Conservation (phyloP, 2,329 filamentous ascomycete species). For the Stenocarpella maydis region DNA sequence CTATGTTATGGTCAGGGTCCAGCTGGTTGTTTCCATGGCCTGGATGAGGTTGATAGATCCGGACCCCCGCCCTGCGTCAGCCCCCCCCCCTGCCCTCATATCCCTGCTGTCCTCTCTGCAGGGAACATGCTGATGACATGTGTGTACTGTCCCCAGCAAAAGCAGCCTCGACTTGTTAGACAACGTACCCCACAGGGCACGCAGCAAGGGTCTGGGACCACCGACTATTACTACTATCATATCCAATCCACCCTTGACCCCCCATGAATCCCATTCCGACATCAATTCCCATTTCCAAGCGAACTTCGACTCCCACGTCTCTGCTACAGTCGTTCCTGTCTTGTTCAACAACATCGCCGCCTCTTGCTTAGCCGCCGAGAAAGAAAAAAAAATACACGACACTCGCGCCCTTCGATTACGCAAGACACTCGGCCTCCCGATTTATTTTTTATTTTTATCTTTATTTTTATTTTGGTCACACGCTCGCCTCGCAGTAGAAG, state of each 20-base stretch:
- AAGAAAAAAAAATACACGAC: neutral
- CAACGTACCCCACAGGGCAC: constrained; percentile 19
- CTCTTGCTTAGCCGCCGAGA: neutral
- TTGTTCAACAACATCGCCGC: constrained; percentile 4
- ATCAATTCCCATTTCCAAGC: constrained; percentile 14
- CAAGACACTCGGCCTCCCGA: constrained; percentile 1
- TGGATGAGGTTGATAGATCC: constrained; percentile 1
- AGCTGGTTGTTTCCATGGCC: constrained; percentile 12
- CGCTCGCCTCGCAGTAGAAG: neutral
- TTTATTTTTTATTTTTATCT: no score
- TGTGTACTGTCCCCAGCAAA: constrained; percentile 8
- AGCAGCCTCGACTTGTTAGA: constrained; percentile 25
- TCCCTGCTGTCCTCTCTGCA: constrained; percentile 9
- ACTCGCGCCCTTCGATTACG: neutral
- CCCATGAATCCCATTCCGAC: constrained; percentile 25
- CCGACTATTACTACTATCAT: constrained; percentile 25
- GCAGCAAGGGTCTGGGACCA: constrained; percentile 25
- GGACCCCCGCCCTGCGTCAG: neutral
- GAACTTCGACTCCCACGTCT: constrained; percentile 12
- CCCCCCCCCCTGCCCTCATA: neutral
- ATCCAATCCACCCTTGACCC: constrained; percentile 19
- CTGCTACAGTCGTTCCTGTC: constrained; percentile 5
- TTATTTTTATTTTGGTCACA: neutral
- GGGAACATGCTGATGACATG: constrained; percentile 25
- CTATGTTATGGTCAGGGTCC: neutral